Base-by-base conservation (phyloP, 176 grass and related monocot genomes). In the Rhynchospora breviuscula region DNA sequence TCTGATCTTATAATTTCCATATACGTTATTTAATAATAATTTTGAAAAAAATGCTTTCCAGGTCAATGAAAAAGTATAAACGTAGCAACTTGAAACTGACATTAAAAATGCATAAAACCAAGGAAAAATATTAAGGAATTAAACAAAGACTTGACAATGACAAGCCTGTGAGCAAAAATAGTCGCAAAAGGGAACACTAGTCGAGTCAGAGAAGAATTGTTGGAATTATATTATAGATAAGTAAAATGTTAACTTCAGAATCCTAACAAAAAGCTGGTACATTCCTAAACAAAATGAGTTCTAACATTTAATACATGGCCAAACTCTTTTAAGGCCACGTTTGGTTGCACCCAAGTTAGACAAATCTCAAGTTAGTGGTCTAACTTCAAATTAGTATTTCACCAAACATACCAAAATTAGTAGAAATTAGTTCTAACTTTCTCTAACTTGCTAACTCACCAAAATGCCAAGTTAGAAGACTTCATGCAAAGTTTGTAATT, bases 141-240 rank as follows among this genome's bases (percentile, higher is more conserved):
- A 70, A 70, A 70, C 67, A 70, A 46, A 70, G 69, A 73, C 69
- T 22, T 46, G 12, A 40, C 11, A 66, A 73, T 46, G 11, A 35
- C 12, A 67, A 73, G 22, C 5, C 44, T 4, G 1, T 48, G 9
- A 21, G 45, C 69, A 73, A 73, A 23, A 10, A n/a, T 49, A 11
- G n/a, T 23, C 5, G 8, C n/a, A 22, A 23, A 70, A 33, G 25
- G 64, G 13, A 40, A 35, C 3, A 67, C 5, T 12, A 15, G 62
- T 15, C 14, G 64, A 29, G 26, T 40, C 15, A n/a, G 18, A n/a
- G 40, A 71, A 19, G 17, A 71, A 21, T 5, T 71, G 43, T 12
- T 25, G 45, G 69, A 73, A 73, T 73, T 73, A 73, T 13, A 25
- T 51, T 49, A 73, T 73, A 49, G 69, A 49, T 9, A 73, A 72